A percentile compares a stretch with the other conserved stretches of the same genome.
These are phyloP conservation scores for Bryoglossum gracile DNA, from an alignment of 495 filamentous ascomycete species.

Conservation along the genomic window DNA sequence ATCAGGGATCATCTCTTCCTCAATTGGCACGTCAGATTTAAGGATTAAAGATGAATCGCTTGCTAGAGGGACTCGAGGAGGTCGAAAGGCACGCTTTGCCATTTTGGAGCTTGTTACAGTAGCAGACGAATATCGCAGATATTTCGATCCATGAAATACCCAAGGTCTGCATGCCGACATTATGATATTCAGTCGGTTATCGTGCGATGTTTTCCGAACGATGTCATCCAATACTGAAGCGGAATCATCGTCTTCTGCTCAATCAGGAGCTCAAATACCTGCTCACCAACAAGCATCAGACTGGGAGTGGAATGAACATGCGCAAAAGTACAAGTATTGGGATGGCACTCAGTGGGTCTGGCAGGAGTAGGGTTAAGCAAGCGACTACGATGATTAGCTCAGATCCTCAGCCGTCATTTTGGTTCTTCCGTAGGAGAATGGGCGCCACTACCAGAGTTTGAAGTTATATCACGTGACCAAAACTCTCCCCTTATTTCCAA, in stretches of 20 bases:
- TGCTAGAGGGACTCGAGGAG: no score
- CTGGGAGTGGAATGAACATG: neutral
- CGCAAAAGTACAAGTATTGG: neutral
- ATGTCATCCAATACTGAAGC: no score
- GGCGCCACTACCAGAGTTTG: no score
- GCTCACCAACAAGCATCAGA: neutral
- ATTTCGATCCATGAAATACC: neutral
- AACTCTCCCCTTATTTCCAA: neutral
- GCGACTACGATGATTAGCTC: no score
- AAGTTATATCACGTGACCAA: neutral
- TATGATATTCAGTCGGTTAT: no score
- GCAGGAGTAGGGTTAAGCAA: neutral
- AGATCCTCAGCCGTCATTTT: no score
- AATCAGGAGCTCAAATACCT: neutral
- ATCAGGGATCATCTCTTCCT: constrained; percentile 25
- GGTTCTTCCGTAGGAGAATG: no score
- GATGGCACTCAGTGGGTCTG: neutral
- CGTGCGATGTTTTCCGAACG: no score
- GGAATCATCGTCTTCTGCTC: constrained; percentile 1
- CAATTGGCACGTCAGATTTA: constrained; percentile 12
- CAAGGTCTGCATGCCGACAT: neutral
- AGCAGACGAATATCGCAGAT: neutral
- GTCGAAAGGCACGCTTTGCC: neutral
- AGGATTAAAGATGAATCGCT: no score
- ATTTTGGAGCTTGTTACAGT: neutral